Evolutionary conservation across 306 rosid species (phyloP).

Genomic region (Canavalia gladiata): DNA sequence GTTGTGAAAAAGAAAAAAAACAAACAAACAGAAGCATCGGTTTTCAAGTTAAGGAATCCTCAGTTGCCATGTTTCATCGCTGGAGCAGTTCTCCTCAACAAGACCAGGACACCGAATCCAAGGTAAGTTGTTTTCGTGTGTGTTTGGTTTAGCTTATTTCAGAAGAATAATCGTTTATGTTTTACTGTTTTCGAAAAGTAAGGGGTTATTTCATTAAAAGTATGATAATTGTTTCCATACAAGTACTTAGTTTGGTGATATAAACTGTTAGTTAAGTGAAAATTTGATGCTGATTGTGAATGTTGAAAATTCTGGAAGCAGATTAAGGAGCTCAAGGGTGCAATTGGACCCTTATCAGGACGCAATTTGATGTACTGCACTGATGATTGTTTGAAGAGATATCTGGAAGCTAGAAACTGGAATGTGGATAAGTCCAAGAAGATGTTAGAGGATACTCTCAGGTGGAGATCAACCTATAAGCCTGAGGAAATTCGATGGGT

Average conservation of each 20-base stretch:
- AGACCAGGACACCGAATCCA: slow-evolving; percentile 51
- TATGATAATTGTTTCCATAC: too few relatives aligned
- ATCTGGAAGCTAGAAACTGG: slow-evolving; percentile 88
- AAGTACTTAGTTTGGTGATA: background rate
- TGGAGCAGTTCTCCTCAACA: slow-evolving; percentile 51
- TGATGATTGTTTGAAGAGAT: slow-evolving; percentile 78
- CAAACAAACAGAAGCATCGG: background rate
- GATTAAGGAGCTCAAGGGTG: slow-evolving; percentile 74
- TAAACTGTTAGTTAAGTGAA: background rate
- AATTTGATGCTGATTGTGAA: slow-evolving; percentile 25
- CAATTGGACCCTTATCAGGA: slow-evolving; percentile 77
- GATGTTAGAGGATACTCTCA: slow-evolving; percentile 79
- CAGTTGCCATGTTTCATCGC: slow-evolving; percentile 53
- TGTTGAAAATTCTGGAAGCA: slow-evolving; percentile 43
- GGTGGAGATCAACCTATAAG: slow-evolving; percentile 78
- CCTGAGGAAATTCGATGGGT: slow-evolving; percentile 97
- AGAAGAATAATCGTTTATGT: too few relatives aligned
- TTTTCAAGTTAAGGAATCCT: slow-evolving; percentile 39
- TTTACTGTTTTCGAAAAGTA: too few relatives aligned
- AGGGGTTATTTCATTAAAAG: too few relatives aligned
- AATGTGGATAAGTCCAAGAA: slow-evolving; percentile 79
- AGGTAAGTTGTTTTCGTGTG: slow-evolving; percentile 48
- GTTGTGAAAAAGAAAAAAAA: slow-evolving; percentile 17
- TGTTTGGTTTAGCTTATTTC: too few relatives aligned
- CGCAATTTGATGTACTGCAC: slow-evolving; percentile 69